Evolutionary conservation across 1,284 basidiomycete genomes (phyloP), one percentile per base, ranked within the genome.

Genomic region (Sporisorium exsertum): DNA sequence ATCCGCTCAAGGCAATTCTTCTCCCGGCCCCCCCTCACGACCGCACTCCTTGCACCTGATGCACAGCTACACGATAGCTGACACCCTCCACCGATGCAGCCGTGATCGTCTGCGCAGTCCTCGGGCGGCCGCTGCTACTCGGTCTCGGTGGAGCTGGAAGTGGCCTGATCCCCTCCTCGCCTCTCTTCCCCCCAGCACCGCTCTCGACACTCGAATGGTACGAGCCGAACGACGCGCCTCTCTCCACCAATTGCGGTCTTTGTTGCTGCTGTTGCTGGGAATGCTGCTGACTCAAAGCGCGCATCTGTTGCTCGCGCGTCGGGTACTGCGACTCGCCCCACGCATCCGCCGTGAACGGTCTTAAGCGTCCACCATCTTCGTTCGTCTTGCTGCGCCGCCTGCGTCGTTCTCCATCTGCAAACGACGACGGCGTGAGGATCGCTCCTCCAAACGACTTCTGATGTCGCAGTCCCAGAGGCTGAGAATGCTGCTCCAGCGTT

Each of bases 291-390:
- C 68, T 62, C 22, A 64, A 32, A 3, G 55, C 60, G 3, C 58
- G 57, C 27, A 56, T 51, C 15, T 45, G 45, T 20, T 64, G 57
- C 24, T 73, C 64, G 8, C 43, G 29, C 16, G 54, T 29, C 7
- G 72, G 72, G 37, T 60, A 75, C 54, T 70, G 67, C 7, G 66
- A 51, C 35, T 61, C 58, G 1, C 68, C 64, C 73, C 73, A 76
- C 13, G 68, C 68, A 33, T 76, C 73, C 5, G 73, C 73, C 0
- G 73, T 76, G 37, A 76, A 76, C 2, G 73, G 73, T 20, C 73
- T 46, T n/a, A 47, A 32, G 0, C 26, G 45, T 18, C 54, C 51
- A 16, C 54, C 58, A 15, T 55, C 61, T 16, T 72, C 73, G 20
- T 53, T 58, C 5, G 73, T 68, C 51, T 56, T 56, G 53, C 73